phyloP scores from a whole-genome alignment of 257 asterid species.

The Ilex asprella region DNA sequence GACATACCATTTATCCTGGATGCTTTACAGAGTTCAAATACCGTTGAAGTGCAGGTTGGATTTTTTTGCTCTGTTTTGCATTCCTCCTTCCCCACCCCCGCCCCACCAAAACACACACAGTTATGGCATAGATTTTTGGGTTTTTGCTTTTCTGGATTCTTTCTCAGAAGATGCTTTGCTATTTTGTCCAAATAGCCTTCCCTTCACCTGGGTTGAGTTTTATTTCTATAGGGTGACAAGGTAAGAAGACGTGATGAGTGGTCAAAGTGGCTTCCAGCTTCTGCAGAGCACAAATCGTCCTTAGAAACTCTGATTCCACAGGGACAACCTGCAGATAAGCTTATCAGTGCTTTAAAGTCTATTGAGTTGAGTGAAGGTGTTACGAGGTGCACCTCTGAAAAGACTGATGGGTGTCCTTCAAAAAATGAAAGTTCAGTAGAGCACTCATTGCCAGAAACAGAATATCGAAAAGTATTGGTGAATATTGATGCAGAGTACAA shows the following conservation, averaged over 20 bases:
- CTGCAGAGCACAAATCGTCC: constrained; percentile 32
- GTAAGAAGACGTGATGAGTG: constrained; percentile 84
- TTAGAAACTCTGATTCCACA: constrained; percentile 10
- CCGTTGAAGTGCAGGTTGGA: constrained; percentile 79
- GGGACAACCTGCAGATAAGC: constrained; percentile 16
- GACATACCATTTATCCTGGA: constrained; percentile 67
- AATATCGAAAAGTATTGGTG: constrained; percentile 14
- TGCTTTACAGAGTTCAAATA: constrained; percentile 69
- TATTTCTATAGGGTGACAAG: constrained; percentile 56
- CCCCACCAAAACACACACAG: not conserved
- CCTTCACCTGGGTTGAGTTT: constrained; percentile 10
- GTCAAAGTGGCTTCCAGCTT: constrained; percentile 59
- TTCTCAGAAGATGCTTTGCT: not conserved
- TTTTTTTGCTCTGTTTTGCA: constrained; percentile 11
- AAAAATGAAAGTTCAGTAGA: constrained; percentile 24
- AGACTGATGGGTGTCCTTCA: constrained; percentile 16
- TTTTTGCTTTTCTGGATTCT: not conserved
- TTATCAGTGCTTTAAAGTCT: constrained; percentile 18
- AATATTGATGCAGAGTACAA: constrained; percentile 21
- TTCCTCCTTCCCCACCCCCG: not conserved
- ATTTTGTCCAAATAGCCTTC: constrained; percentile 9
- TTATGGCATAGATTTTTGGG: constrained; percentile 11
- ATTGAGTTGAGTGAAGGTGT: constrained; percentile 25
- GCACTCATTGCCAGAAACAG: constrained; percentile 18
- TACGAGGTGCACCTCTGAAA: constrained; percentile 26